Evolutionary conservation across 139 green algal genomes (phyloP).

Genomic region (Coelastrella sp.): DNA sequence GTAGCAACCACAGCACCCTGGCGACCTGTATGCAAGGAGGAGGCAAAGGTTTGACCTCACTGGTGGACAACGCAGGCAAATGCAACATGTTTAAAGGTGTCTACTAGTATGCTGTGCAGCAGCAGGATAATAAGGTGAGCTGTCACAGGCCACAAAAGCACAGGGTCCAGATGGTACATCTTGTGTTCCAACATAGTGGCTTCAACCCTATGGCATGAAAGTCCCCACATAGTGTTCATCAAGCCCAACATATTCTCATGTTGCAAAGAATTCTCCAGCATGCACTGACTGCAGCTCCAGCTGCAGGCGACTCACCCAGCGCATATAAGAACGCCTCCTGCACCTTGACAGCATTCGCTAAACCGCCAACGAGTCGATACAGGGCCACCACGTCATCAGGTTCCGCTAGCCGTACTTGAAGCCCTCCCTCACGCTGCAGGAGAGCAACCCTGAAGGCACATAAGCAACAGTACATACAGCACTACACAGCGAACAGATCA

Average conservation of each 20-base stretch:
- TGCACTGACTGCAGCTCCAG: neutral
- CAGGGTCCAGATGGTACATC: too few species aligned
- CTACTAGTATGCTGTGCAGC: too few species aligned
- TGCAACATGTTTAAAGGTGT: too few species aligned
- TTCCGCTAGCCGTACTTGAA: slow-evolving; percentile 42
- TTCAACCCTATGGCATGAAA: too few species aligned
- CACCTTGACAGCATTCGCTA: slow-evolving; percentile 58
- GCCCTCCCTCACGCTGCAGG: neutral
- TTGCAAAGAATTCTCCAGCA: neutral
- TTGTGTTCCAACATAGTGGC: too few species aligned
- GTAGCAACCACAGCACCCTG: slow-evolving; percentile 51
- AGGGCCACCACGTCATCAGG: slow-evolving; percentile 18
- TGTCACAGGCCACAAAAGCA: neutral
- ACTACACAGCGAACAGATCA: too few species aligned
- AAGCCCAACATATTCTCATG: too few species aligned
- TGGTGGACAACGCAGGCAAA: too few species aligned
- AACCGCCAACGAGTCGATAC: slow-evolving; percentile 42
- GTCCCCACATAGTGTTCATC: too few species aligned
- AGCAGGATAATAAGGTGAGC: neutral
- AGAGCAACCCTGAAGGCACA: neutral
- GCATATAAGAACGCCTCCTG: slow-evolving; percentile 53
- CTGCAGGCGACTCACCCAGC: neutral
- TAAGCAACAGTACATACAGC: too few species aligned
- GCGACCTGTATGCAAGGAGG: slow-evolving; percentile 7
- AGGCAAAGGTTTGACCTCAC: too few species aligned